Evolutionary conservation across 1,284 basidiomycete genomes (phyloP), one percentile per base, ranked within the genome.

Genomic region (Thecaphora thlaspeos): DNA sequence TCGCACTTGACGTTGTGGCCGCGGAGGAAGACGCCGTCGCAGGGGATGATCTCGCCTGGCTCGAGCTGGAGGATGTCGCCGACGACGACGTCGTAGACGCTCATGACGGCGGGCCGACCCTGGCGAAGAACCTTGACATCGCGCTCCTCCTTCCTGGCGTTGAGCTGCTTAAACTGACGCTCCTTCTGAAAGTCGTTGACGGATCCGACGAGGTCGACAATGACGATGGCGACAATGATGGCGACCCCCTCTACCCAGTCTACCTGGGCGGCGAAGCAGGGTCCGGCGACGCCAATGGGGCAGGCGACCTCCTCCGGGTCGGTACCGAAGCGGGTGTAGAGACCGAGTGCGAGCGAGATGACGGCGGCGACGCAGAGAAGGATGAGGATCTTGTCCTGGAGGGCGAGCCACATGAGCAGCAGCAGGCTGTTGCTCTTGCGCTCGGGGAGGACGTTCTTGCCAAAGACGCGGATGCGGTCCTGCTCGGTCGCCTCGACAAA

Each of bases 241-340:
- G 94, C 91, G 14, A 98, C 91, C 72, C 95, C 95, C 81, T 98
- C 94, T 4, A 98, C 91, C 93, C 94, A 98, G 73, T 97, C 93
- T 46, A 84, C 80, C 28, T 63, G 51, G 23, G 63, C 60, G n/a
- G 60, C 55, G 2, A 41, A 17, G 45, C 75, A 77, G 24, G 46
- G 19, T 15, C 41, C 41, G 26, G 56, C 39, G 19, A 73, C 70
- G 11, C 73, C 73, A n/a, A 76, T 66, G 51, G 79, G 79, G 40
- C 81, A 82, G 14, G 76, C 64, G 40, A 83, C 85, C 3, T 78
- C 65, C 14, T 84, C 79, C 7, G 84, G 83, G 0, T 83, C 78
- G 0, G 87, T 85, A 14, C 91, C 92, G 72, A 96, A 88, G 73
- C 91, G 90, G 77, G 92, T 88, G 80, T 96, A 96, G 39, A 99